Base-by-base conservation (phyloP, 345 rosid genomes). In the Syzygium grande region DNA sequence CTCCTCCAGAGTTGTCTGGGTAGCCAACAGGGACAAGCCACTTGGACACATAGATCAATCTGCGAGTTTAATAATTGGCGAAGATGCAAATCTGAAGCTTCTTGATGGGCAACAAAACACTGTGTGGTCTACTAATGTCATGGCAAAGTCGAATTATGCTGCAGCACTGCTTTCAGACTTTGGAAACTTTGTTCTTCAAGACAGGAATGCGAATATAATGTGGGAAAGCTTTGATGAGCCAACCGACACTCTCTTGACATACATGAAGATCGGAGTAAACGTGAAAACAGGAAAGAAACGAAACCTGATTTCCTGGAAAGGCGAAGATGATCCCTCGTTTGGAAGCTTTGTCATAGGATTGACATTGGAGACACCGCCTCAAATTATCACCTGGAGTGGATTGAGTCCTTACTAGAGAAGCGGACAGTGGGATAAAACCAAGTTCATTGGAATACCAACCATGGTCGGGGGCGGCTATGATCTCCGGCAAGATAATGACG, bases 201-300 rank as follows among this genome's bases (percentile, higher is more conserved):
- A 84, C 17, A 58, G 41, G 52, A 61, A n/a, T 7, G 29, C 25
- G 51, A 84, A 10, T 11, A 80, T 23, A 30, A 10, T 90, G 34
- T 92, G 94, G 94, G 91, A 91, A 63, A 91, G 93, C 68, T 92
- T 91, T 73, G 93, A 90, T 85, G 29, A 89, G 68, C 94, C 93
- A 11, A 88, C 91, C 4, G 94, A 92, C 79, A 92, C 93, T 14
- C 25, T 91, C 58, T 86, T 92, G 15, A 89, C 93, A 10, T 91
- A 63, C 41, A 92, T 92, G 94, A 87, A 84, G 84, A n/a, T 91
- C 1, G 93, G 94, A 14, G 84, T n/a, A 87, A 89, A 90, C 79
- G 38, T 16, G 51, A 63, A 30, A 29, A 84, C 83, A 34, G 86
- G 88, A 23, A 9, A 73, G 9, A 84, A 91, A 16, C 63, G 88